Evolutionary conservation across 2,329 filamentous ascomycete species (phyloP).

Genomic region (Monosporascus sp.): DNA sequence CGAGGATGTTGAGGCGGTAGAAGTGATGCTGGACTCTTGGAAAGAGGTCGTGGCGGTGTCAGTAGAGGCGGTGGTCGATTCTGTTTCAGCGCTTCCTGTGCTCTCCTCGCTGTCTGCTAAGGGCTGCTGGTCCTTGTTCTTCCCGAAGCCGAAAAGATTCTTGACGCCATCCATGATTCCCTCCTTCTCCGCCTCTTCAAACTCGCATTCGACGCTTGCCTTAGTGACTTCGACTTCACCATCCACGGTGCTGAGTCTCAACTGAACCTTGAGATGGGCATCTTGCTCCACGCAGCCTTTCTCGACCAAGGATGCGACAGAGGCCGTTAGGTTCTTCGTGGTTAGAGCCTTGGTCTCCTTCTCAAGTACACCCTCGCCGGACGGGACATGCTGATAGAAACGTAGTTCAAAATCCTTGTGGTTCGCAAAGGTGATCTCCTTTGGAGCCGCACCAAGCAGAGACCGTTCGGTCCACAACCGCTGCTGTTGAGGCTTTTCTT

Average conservation of each 20-base stretch:
- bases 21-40: conserved; percentile 28
- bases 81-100: conserved; percentile 35
- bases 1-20: conserved; percentile 30
- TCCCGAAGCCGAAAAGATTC: conserved; percentile 90
- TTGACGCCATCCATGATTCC: conserved; percentile 91
- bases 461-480: conserved; percentile 78
- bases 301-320: conserved; percentile 71
- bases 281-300: conserved; percentile 72
- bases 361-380: conserved; percentile 42
- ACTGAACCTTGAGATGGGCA: conserved; percentile 72
- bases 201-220: conserved; percentile 80
- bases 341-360: conserved; percentile 60
- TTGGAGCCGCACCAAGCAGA: conserved; percentile 66
- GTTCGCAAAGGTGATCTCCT: conserved; percentile 80
- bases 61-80: conserved; percentile 38
- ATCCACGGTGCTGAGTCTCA: conserved; percentile 66
- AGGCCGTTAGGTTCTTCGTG: conserved; percentile 81
- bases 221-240: conserved; percentile 75
- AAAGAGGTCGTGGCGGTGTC: conserved; percentile 40
- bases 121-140: conserved; percentile 78
- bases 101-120: conserved; percentile 57
- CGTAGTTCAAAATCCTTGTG: conserved; percentile 73
- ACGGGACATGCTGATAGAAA: conserved; percentile 69
- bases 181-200: conserved; percentile 67
- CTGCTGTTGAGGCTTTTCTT: conserved; percentile 69